Base-by-base conservation (phyloP, 257 asterid species). In the Solanum habrochaites region DNA sequence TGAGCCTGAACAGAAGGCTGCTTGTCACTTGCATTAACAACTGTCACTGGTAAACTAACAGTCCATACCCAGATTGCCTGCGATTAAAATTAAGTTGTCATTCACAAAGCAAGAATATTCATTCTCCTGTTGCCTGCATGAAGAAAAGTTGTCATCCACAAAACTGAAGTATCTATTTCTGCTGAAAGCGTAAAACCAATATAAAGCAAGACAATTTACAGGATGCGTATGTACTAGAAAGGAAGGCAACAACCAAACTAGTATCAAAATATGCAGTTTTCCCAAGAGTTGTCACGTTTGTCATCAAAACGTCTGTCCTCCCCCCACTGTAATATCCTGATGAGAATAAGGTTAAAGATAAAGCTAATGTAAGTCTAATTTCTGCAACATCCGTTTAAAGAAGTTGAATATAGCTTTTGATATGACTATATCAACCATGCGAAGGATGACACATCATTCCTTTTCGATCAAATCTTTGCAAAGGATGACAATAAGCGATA, bases 41-140 rank as follows among this genome's bases (percentile, higher is more conserved):
- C 74, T 83, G 99, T 97, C 88, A 97, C 92, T 1, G 99, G 99
- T 86, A 96, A 93, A 89, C 98, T 97, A 92, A 96, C 99, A 78
- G 97, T 94, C 99, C 99, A 97, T 49, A 97, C 99, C 99, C 99
- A 97, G 39, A 97, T 92, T 62, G 99, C 98, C 98, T 97, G 93
- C 86, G 31, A 87, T 29, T 37, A 80, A 60, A 35, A 62, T 39
- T 37, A 39, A 62, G 67, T 31, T 2, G 23, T 69, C 67, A 58
- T 39, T 73, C 64, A 45, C 52, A 81, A 58, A 86, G 85, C 23
- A 85, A 74, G 80, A 58, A 4, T 20, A 37, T 31, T n/a, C 58
- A 40, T 60, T 73, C 86, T 83, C 9, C n/a, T 58, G 16, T 92
- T 74, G 98, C 98, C 98, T 97, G 92, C 83, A 62, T 18, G 69